These are phyloP conservation scores for Beauveria pseudobassiana DNA, from an alignment of 2,329 filamentous ascomycete genomes.

Conservation along the genomic window DNA sequence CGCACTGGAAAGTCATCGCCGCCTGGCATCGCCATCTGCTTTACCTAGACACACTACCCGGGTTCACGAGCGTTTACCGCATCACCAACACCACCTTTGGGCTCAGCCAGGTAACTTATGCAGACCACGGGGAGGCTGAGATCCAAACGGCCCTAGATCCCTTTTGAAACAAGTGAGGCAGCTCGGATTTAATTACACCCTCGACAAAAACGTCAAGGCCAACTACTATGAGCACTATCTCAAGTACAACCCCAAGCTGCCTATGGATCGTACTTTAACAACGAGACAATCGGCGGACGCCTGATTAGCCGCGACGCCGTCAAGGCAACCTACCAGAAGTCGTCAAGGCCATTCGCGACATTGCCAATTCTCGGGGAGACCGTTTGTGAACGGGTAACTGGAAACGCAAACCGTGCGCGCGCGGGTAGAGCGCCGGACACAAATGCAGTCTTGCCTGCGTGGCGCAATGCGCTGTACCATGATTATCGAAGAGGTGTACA, in stretches of 20 bases:
- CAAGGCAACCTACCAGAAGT: neutral
- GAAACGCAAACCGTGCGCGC: neutral
- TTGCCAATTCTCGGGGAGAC: neutral
- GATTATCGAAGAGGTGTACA: neutral
- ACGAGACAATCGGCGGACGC: constrained; percentile 33
- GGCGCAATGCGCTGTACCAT: constrained; percentile 2
- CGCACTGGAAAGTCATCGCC: constrained; percentile 15
- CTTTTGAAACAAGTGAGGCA: neutral
- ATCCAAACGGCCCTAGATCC: neutral
- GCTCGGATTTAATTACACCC: neutral
- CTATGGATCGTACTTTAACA: constrained; percentile 18
- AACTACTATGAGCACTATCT: constrained; percentile 31
- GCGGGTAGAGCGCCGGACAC: neutral
- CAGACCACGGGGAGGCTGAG: neutral
- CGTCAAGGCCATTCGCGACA: constrained; percentile 20
- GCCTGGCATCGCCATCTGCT: constrained; percentile 34
- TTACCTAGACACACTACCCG: neutral
- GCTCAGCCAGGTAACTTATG: neutral
- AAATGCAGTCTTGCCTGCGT: neutral
- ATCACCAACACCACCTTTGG: neutral
- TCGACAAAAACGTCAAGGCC: constrained; percentile 32
- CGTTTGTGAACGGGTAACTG: neutral
- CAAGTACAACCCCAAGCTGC: neutral
- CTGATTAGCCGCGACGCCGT: constrained; percentile 32
- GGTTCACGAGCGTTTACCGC: constrained; percentile 1